phyloP scores from a whole-genome alignment of 2,329 filamentous ascomycete species.

The Xylaria sp. region DNA sequence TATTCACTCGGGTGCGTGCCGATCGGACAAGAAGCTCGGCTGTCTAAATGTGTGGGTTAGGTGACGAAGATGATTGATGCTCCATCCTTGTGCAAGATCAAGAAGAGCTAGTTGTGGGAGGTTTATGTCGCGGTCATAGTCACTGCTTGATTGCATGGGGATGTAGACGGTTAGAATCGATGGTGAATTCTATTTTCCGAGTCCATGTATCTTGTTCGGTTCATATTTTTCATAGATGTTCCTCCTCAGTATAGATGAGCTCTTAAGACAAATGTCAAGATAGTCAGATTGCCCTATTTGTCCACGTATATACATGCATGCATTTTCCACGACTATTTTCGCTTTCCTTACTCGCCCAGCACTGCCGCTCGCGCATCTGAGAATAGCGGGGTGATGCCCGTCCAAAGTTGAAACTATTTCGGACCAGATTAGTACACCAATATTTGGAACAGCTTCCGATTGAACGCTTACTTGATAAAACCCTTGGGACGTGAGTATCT shows the following conservation, averaged over 20 bases:
- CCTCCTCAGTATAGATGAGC: not conserved
- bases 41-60: not conserved
- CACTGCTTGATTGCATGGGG: not conserved
- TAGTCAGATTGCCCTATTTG: not conserved
- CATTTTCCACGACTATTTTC: not conserved
- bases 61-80: not conserved
- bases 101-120: not conserved
- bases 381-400: constrained; percentile 79
- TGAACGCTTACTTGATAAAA: constrained; percentile 76
- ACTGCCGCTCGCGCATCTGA: constrained; percentile 72
- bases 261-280: not conserved
- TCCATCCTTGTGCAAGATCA: not conserved
- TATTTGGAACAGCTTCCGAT: not conserved
- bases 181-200: not conserved
- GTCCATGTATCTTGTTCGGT: not conserved
- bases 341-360: constrained; percentile 52
- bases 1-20: not conserved
- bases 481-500: constrained; percentile 90
- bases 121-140: not conserved
- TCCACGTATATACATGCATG: not conserved
- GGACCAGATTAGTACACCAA: constrained; percentile 25
- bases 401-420: constrained; percentile 81
- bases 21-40: not conserved
- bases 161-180: not conserved
- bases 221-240: not conserved